These are phyloP conservation scores for Penicillium sp. DNA, from an alignment of 2,329 filamentous ascomycete genomes.

Conservation along the genomic window DNA sequence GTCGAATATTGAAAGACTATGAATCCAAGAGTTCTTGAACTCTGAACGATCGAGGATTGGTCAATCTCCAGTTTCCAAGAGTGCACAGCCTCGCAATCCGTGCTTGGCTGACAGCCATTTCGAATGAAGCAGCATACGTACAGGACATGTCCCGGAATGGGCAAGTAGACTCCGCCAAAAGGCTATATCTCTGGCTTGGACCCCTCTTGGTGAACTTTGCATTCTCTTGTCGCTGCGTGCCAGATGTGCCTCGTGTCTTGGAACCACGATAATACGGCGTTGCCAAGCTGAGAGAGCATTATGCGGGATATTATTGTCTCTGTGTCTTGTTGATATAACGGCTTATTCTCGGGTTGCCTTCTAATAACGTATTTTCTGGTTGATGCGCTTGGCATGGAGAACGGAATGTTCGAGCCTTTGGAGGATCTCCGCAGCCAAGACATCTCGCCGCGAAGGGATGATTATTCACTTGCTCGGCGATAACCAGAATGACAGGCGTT, in stretches of 20 bases:
- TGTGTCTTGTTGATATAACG: slow-evolving; percentile 4
- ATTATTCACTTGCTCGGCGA: slow-evolving; percentile 2
- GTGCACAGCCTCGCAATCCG: slow-evolving; percentile 6
- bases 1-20: slow-evolving; percentile 3
- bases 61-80: slow-evolving; percentile 6
- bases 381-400: slow-evolving; percentile 8
- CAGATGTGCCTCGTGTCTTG: slow-evolving; percentile 5
- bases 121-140: slow-evolving; percentile 4
- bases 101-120: slow-evolving; percentile 5
- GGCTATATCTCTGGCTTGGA: slow-evolving; percentile 6
- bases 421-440: slow-evolving; percentile 2
- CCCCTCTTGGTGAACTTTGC: slow-evolving; percentile 6
- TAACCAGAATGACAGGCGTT: background rate
- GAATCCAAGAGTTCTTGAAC: slow-evolving; percentile 5
- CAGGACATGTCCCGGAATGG: slow-evolving; percentile 4
- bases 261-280: slow-evolving; percentile 1
- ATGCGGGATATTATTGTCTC: slow-evolving; percentile 5
- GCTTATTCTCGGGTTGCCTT: slow-evolving; percentile 8
- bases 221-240: slow-evolving; percentile 7
- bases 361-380: slow-evolving; percentile 3
- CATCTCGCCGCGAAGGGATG: background rate
- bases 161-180: slow-evolving; percentile 3
- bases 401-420: slow-evolving; percentile 4
- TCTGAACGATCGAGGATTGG: slow-evolving; percentile 1
- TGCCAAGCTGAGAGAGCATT: slow-evolving; percentile 3